Conservation (phyloP, 495 filamentous ascomycete genomes). For the Geopyxis carbonaria region DNA sequence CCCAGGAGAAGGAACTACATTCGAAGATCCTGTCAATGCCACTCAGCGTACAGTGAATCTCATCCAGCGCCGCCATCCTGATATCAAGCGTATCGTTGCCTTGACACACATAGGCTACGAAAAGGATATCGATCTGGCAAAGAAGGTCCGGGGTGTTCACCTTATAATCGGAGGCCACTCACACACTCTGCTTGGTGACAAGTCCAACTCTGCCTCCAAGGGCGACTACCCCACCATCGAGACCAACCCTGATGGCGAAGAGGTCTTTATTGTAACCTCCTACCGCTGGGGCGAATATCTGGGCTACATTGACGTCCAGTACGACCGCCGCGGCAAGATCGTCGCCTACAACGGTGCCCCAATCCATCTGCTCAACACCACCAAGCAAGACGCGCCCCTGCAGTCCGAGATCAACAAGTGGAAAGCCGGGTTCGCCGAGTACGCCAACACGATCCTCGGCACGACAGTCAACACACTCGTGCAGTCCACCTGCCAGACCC, state of each 20-base stretch:
- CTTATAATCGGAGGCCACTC: constrained; percentile 40
- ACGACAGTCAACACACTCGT: constrained; percentile 32
- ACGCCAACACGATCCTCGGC: constrained; percentile 33
- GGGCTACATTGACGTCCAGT: constrained; percentile 42
- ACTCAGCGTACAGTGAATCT: constrained; percentile 38
- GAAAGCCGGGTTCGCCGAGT: constrained; percentile 36
- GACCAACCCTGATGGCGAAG: constrained; percentile 38
- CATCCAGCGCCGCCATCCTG: constrained; percentile 31
- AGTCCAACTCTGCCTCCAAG: constrained; percentile 27
- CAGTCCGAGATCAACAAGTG: constrained; percentile 36
- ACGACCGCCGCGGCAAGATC: constrained; percentile 34
- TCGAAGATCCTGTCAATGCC: constrained; percentile 32
- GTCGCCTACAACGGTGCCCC: constrained; percentile 39
- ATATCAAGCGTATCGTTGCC: constrained; percentile 38
- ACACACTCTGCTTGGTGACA: constrained; percentile 40
- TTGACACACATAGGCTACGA: constrained; percentile 45
- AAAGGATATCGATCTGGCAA: constrained; percentile 37
- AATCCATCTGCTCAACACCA: constrained; percentile 38
- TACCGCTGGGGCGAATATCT: constrained; percentile 43
- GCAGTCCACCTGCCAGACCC: constrained; percentile 33
- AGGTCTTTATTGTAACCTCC: constrained; percentile 43
- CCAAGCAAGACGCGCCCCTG: constrained; percentile 33
- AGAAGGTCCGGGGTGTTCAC: constrained; percentile 33
- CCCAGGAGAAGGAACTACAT: constrained; percentile 34
- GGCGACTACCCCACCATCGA: constrained; percentile 41